Evolutionary conservation across 2,329 filamentous ascomycete genomes (phyloP).

Genomic region (Clonostachys chloroleuca): DNA sequence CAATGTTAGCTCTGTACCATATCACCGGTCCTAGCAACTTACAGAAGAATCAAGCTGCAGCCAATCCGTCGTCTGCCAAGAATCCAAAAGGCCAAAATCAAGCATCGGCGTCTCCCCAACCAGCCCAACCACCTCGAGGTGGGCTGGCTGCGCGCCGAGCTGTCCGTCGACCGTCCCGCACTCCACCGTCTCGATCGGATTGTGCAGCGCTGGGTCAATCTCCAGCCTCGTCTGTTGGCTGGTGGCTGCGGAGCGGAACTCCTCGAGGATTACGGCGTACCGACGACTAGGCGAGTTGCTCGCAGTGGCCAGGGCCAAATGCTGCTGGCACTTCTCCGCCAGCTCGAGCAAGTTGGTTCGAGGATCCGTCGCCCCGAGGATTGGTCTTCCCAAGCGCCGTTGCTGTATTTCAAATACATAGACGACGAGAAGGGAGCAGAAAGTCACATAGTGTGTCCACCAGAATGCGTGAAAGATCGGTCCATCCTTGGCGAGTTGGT

Average conservation of each 20-base stretch:
- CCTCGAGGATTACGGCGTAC: slow-evolving; percentile 12
- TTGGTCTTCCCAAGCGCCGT: slow-evolving; percentile 4
- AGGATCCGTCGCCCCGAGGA: neutral
- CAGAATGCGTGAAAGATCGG: slow-evolving; percentile 43
- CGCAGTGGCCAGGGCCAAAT: slow-evolving; percentile 5
- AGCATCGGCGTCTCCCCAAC: neutral
- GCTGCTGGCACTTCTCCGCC: slow-evolving; percentile 22
- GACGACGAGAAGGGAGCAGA: slow-evolving; percentile 46
- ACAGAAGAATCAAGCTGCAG: slow-evolving; percentile 10
- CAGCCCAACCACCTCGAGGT: neutral
- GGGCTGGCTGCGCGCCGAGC: too few species aligned
- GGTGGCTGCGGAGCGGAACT: slow-evolving; percentile 9
- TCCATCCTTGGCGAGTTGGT: slow-evolving; percentile 28
- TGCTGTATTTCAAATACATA: slow-evolving; percentile 51
- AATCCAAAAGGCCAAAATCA: slow-evolving; percentile 3
- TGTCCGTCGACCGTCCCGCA: too few species aligned
- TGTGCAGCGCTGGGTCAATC: neutral
- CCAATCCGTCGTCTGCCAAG: slow-evolving; percentile 8
- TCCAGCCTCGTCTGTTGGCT: slow-evolving; percentile 4
- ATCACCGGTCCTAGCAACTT: neutral
- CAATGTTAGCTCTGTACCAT: neutral
- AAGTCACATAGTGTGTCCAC: slow-evolving; percentile 49
- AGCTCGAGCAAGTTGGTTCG: slow-evolving; percentile 24
- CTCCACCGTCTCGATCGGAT: neutral
- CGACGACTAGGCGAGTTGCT: slow-evolving; percentile 10